Evolutionary conservation across 129 eudicot species (phyloP).

Genomic region (Saussurea involucrata): DNA sequence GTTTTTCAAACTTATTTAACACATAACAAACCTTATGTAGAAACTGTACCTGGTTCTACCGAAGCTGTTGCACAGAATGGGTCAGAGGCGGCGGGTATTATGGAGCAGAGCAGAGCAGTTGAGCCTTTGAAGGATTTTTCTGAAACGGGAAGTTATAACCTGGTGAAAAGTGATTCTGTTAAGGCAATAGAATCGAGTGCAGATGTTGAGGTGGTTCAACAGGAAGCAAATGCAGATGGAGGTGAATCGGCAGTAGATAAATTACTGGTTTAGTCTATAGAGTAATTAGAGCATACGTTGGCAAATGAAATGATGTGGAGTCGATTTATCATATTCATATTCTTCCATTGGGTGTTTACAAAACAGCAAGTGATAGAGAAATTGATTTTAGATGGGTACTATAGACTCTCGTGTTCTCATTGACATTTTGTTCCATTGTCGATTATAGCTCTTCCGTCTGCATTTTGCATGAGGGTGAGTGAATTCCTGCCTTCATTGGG

Average conservation of each 20-base stretch:
- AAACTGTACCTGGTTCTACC: not conserved
- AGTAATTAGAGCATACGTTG: conserved; percentile 20
- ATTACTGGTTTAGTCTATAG: conserved; percentile 13
- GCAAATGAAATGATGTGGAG: conserved; percentile 13
- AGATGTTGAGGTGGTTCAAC: conserved; percentile 11
- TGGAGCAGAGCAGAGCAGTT: not conserved
- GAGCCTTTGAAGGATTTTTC: not conserved
- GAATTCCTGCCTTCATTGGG: not conserved
- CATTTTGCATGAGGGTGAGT: not conserved
- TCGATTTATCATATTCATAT: conserved; percentile 21
- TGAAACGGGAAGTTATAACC: not conserved
- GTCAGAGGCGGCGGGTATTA: not conserved
- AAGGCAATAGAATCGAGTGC: not conserved
- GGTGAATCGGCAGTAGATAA: conserved; percentile 22
- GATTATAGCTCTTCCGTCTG: not conserved
- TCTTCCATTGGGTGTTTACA: conserved; percentile 19
- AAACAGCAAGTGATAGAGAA: conserved; percentile 8
- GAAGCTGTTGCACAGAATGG: conserved; percentile 22
- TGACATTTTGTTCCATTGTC: conserved; percentile 4
- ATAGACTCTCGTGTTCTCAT: not conserved
- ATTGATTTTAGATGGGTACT: conserved; percentile 14
- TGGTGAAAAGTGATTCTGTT: not conserved
- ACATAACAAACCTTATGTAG: not conserved
- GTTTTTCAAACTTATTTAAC: not conserved
- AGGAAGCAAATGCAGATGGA: not conserved